Percentiles rank a stretch among this genome's conserved stretches.
phyloP scores from a whole-genome alignment of 2,329 filamentous ascomycete species.

The Podosphaera xanthii region DNA sequence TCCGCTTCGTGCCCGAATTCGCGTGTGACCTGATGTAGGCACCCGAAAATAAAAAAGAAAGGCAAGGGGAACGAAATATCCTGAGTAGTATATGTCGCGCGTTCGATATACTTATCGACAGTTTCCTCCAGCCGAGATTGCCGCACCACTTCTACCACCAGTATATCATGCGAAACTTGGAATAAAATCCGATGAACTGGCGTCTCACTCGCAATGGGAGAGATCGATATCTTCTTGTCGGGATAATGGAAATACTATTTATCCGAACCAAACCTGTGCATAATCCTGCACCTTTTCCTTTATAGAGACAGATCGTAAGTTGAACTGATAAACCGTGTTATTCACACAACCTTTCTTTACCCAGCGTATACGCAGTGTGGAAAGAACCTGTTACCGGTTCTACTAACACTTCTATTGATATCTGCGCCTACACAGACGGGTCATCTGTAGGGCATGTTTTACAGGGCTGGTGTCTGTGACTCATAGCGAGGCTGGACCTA shows the following conservation, averaged over 20 bases:
- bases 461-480: too few relatives aligned
- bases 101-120: neutral
- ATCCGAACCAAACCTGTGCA: too few relatives aligned
- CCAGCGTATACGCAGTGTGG: too few relatives aligned
- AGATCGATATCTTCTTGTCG: neutral
- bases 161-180: neutral
- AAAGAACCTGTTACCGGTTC: too few relatives aligned
- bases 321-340: too few relatives aligned
- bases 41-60: neutral
- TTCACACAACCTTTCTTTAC: too few relatives aligned
- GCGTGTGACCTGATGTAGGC: neutral
- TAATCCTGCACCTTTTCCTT: too few relatives aligned
- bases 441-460: neutral
- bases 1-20: neutral
- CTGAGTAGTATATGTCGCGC: neutral
- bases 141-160: neutral
- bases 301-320: too few relatives aligned
- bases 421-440: neutral
- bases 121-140: neutral
- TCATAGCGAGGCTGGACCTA: too few relatives aligned
- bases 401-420: too few relatives aligned
- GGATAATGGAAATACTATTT: too few relatives aligned
- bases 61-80: neutral
- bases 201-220: neutral
- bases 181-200: neutral